Percentiles rank a stretch among this genome's conserved stretches.
Evolutionary conservation across 345 rosid species (phyloP).

Genomic region (Kandelia obovata): DNA sequence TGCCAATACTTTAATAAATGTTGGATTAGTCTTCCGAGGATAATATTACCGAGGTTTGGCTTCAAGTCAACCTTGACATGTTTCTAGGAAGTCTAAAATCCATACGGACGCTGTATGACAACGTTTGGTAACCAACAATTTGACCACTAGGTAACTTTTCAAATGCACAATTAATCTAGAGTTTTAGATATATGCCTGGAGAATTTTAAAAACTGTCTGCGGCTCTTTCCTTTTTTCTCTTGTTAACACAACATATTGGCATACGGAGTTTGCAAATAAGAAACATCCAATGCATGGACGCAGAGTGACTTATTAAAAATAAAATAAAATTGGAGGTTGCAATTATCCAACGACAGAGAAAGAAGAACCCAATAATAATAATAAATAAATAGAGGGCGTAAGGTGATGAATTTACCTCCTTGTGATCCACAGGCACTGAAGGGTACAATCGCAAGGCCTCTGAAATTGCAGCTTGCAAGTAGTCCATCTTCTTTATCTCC

Average conservation of each 20-base stretch:
- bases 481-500: constrained; percentile 97
- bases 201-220: too few species aligned
- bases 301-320: too few species aligned
- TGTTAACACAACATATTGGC: too few species aligned
- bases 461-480: constrained; percentile 86
- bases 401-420: constrained; percentile 45
- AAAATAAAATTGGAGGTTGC: too few species aligned
- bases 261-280: too few species aligned
- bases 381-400: not conserved
- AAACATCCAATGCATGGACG: too few species aligned
- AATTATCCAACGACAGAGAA: too few species aligned
- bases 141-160: not conserved
- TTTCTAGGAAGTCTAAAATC: not conserved
- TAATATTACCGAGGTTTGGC: too few species aligned
- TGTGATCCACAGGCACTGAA: constrained; percentile 94
- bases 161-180: not conserved
- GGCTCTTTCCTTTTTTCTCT: too few species aligned
- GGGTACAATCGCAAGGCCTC: constrained; percentile 92
- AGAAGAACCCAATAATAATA: not conserved
- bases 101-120: not conserved
- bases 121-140: constrained; percentile 32
- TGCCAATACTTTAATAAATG: too few species aligned
- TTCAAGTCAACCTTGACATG: not conserved
- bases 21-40: too few species aligned
- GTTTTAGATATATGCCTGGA: too few species aligned